These are phyloP conservation scores for Solanum megistacrolobum DNA, from an alignment of 257 asterid species.

Conservation along the genomic window DNA sequence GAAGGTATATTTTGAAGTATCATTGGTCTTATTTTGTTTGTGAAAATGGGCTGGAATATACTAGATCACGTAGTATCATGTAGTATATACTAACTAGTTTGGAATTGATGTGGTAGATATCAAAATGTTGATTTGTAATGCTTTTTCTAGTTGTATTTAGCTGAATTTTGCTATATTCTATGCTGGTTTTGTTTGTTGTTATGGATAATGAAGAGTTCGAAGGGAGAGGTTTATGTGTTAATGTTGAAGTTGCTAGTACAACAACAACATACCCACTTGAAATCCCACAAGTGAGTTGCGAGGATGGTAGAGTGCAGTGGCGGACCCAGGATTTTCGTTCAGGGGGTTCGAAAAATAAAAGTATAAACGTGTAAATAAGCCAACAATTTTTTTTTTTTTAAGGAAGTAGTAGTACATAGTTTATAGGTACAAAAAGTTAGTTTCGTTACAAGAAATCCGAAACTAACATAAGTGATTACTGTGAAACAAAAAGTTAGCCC, in stretches of 20 bases:
- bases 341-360: no score
- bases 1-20: constrained; percentile 12
- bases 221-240: rapidly evolving
- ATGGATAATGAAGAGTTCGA: neutral
- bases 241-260: neutral
- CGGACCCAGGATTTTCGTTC: no score
- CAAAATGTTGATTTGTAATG: neutral
- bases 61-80: neutral
- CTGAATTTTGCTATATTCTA: neutral
- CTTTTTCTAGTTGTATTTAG: neutral
- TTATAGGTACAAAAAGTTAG: no score
- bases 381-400: no score
- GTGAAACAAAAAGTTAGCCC: no score
- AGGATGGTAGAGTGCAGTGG: no score
- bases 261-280: no score
- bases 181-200: neutral
- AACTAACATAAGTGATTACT: no score
- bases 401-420: no score
- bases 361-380: no score
- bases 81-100: neutral
- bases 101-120: neutral
- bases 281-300: no score
- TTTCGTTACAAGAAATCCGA: no score
- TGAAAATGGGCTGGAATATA: neutral
- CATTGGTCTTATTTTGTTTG: neutral